Conservation (phyloP, 352 stramenopile genomes). For the Thraustochytrium aureum region DNA sequence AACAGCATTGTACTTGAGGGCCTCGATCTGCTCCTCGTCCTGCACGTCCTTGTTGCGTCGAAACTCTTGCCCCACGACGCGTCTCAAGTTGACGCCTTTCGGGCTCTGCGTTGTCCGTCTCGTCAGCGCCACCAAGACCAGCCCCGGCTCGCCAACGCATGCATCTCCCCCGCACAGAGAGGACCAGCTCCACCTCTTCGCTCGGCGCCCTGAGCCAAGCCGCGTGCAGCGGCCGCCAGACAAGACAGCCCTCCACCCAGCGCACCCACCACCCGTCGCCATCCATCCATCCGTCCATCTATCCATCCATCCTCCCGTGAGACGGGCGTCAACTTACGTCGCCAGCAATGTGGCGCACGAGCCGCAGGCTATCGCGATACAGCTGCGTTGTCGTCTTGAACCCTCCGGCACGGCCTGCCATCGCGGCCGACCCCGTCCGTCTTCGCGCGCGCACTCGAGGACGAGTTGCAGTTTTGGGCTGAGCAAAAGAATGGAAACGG, state of each 20-base stretch:
- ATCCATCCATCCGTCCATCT: too few relatives aligned
- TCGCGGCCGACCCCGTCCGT: not conserved
- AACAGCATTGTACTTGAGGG: slow-evolving; percentile 52
- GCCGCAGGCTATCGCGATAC: slow-evolving; percentile 52
- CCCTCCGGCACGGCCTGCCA: not conserved
- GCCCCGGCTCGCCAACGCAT: too few relatives aligned
- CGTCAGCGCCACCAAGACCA: too few relatives aligned
- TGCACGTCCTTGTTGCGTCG: slow-evolving; percentile 43
- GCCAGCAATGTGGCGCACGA: slow-evolving; percentile 47
- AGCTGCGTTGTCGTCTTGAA: slow-evolving; percentile 52
- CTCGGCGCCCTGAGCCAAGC: too few relatives aligned
- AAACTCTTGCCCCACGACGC: slow-evolving; percentile 40
- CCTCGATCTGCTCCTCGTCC: slow-evolving; percentile 49
- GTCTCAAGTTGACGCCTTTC: slow-evolving; percentile 32
- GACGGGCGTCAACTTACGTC: slow-evolving; percentile 47
- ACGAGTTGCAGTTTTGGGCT: too few relatives aligned
- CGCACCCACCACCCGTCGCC: too few relatives aligned
- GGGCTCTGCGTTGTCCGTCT: slow-evolving; percentile 10
- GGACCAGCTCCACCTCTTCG: too few relatives aligned
- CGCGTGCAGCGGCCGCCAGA: too few relatives aligned
- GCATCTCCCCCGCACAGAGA: too few relatives aligned
- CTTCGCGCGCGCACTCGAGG: not conserved
- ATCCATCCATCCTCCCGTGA: too few relatives aligned
- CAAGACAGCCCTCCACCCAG: too few relatives aligned
- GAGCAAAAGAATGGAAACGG: too few relatives aligned